phyloP scores from a whole-genome alignment of 2,329 filamentous ascomycete genomes.

The Lizonia empirigonia region DNA sequence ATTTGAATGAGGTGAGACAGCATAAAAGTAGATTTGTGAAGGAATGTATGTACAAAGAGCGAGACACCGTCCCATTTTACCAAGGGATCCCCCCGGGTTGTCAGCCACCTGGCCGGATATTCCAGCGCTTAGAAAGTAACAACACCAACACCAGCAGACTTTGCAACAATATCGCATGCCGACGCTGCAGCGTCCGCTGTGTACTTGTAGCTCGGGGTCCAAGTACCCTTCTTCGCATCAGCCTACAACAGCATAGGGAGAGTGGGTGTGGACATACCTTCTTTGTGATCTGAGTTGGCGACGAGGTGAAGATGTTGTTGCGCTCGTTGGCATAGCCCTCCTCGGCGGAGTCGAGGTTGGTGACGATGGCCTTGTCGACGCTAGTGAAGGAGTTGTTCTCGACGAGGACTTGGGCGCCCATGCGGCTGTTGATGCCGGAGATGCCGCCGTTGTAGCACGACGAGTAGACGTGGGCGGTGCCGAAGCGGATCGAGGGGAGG shows the following conservation, averaged over 20 bases:
- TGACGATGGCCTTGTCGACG: slow-evolving; percentile 62
- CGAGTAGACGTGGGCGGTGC: slow-evolving; percentile 67
- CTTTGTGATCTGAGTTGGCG: slow-evolving; percentile 51
- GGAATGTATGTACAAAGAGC: slow-evolving; percentile 27
- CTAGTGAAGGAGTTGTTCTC: slow-evolving; percentile 61
- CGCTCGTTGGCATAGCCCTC: slow-evolving; percentile 56
- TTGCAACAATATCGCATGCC: slow-evolving; percentile 34
- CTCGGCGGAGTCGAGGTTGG: slow-evolving; percentile 60
- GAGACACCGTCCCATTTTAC: slow-evolving; percentile 6
- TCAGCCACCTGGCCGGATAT: too few species aligned
- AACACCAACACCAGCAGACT: slow-evolving; percentile 41
- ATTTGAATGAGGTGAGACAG: slow-evolving; percentile 3
- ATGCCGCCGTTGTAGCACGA: slow-evolving; percentile 48
- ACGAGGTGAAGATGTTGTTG: slow-evolving; percentile 53
- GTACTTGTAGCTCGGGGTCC: slow-evolving; percentile 61
- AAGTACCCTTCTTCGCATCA: slow-evolving; percentile 54
- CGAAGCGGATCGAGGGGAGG: slow-evolving; percentile 67
- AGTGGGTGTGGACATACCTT: background rate
- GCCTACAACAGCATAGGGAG: background rate
- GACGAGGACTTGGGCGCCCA: slow-evolving; percentile 53
- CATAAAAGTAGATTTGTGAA: slow-evolving; percentile 25
- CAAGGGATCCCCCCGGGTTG: background rate
- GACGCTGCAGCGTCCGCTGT: slow-evolving; percentile 36
- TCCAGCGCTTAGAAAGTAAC: slow-evolving; percentile 39
- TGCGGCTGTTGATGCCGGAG: slow-evolving; percentile 52